Evolutionary conservation across 306 rosid genomes (phyloP), one percentile per base, ranked within the genome.

Genomic region (Corylus americana): DNA sequence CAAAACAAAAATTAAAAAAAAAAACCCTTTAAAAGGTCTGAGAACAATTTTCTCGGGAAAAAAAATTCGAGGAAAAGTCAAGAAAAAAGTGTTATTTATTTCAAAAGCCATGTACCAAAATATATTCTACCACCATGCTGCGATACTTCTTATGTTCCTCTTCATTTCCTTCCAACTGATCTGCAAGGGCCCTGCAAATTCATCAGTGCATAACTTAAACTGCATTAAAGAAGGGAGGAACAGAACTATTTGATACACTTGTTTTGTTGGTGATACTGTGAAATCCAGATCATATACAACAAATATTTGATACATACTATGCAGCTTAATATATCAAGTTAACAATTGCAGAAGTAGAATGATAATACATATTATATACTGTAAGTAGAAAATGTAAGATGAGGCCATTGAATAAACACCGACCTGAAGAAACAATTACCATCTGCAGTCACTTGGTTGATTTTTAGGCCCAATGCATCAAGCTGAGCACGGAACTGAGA

Each of bases 361-460:
- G 18, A 37, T 49, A 76, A 70, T 12, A 49, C 49, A 29, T 54
- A 44, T 5, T 50, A 64, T 70, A 66, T 0, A n/a, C 42, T 55
- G 81, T 13, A 70, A 47, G 77, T 73, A 27, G 69, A 54, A 64
- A 79, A 62, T 58, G 79, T 51, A 75, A 73, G n/a, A 68, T 73
- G 73, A 50, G 83, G 25, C 59, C 57, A 69, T 76, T 47, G 68
- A 70, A 83, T 69, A 70, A 55, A 54, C n/a, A 53, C 92, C 84
- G 48, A 91, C 97, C 94, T 92, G 92, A 92, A 92, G 78, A 92
- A 91, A 84, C 97, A 92, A 91, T 92, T 91, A 74, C 97, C 97
- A 80, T 92, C 96, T 73, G 97, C 90, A 45, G 96, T 92, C 81
- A 91, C 94, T 85, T 91, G 89, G 71, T 82, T 71, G 74, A 91